Percentiles rank a stretch among this genome's conserved stretches.
These are phyloP conservation scores for Trichoderma breve DNA, from an alignment of 2,329 filamentous ascomycete genomes.

Conservation along the genomic window DNA sequence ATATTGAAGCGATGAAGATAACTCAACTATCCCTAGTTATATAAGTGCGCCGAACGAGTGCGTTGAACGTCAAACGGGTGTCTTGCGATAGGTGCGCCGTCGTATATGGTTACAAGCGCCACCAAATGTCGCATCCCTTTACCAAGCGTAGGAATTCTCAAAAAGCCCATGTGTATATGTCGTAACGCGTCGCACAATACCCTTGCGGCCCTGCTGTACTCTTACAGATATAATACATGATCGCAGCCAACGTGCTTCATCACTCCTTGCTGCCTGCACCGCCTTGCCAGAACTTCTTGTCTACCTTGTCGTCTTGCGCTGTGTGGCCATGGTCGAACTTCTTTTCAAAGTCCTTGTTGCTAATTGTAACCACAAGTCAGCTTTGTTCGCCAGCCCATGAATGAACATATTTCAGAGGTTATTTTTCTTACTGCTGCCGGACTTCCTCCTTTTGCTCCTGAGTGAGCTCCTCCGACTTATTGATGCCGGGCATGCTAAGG, in stretches of 20 bases:
- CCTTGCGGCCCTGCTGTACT: neutral
- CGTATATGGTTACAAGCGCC: neutral
- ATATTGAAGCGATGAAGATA: neutral
- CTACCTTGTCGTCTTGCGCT: constrained; percentile 50
- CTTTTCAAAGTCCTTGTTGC: constrained; percentile 54
- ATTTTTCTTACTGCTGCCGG: constrained; percentile 42
- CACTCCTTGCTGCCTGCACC: neutral
- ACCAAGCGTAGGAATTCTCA: neutral
- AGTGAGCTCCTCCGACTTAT: constrained; percentile 36
- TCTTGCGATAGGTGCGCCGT: neutral
- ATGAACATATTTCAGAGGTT: too few species aligned
- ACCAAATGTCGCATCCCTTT: neutral
- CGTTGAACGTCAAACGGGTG: neutral
- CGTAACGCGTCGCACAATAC: neutral
- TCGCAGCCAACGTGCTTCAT: neutral
- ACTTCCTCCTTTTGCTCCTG: constrained; percentile 57
- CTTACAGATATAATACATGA: neutral
- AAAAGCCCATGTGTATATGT: neutral
- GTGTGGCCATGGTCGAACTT: constrained; percentile 47
- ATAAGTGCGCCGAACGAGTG: neutral
- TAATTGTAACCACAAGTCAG: neutral
- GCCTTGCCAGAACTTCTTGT: constrained; percentile 52
- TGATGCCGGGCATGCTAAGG: constrained; percentile 41
- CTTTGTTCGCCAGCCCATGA: neutral
- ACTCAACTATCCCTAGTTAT: neutral